Evolutionary conservation across 805 yeast genomes (phyloP).

Genomic region (Candida maltosa): DNA sequence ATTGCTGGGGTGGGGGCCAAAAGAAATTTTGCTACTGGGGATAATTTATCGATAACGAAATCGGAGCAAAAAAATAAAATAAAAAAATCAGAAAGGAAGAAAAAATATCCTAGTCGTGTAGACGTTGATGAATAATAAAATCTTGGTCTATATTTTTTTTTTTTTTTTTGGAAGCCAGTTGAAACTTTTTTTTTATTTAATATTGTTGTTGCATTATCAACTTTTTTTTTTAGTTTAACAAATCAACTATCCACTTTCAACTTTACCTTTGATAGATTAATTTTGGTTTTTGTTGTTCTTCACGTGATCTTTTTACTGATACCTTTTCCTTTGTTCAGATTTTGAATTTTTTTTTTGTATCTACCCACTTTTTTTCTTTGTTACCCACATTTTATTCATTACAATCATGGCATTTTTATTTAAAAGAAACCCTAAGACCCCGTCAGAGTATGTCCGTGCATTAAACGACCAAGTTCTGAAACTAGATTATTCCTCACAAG

Average conservation of each 20-base stretch:
- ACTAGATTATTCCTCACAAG: conserved; percentile 42
- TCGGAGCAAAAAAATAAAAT: background rate
- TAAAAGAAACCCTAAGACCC: conserved; percentile 87
- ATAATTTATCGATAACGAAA: background rate
- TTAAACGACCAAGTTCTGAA: conserved; percentile 71
- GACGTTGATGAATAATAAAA: background rate
- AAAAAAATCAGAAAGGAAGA: background rate
- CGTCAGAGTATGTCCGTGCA: conserved; percentile 75
- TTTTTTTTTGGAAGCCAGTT: background rate
- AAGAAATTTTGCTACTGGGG: background rate
- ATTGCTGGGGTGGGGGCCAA: background rate
- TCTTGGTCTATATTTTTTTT: background rate
- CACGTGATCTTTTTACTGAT: no score
- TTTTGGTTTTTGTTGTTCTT: no score
- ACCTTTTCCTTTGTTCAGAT: no score
- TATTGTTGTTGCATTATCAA: background rate
- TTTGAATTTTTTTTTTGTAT: no score
- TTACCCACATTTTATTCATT: no score
- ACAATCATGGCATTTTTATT: conserved; percentile 95
- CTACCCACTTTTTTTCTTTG: no score
- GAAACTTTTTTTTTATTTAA: background rate
- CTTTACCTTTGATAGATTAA: no score
- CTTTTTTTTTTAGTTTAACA: background rate
- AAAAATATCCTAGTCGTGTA: conserved; percentile 1
- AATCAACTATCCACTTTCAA: background rate